Conservation (phyloP, 257 asterid species). For the Linaria vulgaris region DNA sequence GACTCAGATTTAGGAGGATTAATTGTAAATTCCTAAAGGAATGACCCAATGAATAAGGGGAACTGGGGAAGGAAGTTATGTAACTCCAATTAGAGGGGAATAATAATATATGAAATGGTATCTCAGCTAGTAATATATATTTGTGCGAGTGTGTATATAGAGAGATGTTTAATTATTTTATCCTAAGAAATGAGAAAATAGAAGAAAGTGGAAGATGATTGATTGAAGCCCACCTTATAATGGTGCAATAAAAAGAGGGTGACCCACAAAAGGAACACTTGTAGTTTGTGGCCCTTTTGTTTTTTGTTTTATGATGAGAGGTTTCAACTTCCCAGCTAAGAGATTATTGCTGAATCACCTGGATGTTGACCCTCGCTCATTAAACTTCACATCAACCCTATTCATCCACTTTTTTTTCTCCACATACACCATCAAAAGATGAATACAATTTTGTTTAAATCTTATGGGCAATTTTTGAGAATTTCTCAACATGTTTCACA, state of each 20-base stretch:
- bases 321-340: constrained; percentile 47
- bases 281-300: constrained; percentile 17
- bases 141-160: background rate
- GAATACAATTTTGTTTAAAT: no score
- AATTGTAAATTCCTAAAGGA: no score
- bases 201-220: constrained; percentile 52
- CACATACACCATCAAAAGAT: background rate
- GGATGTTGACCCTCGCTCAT: constrained; percentile 48
- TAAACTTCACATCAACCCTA: background rate
- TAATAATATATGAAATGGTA: no score
- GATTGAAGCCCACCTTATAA: constrained; percentile 82
- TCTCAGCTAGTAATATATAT: background rate
- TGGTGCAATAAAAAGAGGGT: constrained; percentile 51
- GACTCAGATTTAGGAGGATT: no score
- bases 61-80: no score
- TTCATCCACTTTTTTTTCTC: background rate
- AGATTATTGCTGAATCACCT: constrained; percentile 56
- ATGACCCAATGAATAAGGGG: no score
- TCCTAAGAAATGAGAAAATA: constrained; percentile 27
- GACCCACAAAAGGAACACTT: constrained; percentile 48
- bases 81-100: no score
- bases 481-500: no score
- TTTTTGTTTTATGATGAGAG: constrained; percentile 4
- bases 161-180: no score
- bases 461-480: no score